phyloP scores from a whole-genome alignment of 371 early-diverging fungal genomes.

The Catenaria anguillulae region DNA sequence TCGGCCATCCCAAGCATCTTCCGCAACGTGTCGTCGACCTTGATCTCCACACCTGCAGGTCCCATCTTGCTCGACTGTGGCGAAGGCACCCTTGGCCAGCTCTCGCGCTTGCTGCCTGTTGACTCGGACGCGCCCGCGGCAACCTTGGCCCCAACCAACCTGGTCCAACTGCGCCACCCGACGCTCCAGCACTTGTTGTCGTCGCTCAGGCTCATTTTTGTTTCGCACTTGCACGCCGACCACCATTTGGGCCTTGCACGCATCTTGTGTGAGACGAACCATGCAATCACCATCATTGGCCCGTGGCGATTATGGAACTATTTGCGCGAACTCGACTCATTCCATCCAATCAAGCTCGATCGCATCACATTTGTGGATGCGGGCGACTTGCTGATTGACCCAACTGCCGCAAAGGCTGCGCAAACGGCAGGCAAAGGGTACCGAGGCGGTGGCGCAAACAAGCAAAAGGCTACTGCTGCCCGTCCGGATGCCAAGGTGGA shows the following conservation, averaged over 20 bases:
- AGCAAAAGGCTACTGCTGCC: too few species aligned
- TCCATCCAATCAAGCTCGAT: constrained; percentile 42
- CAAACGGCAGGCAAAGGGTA: too few species aligned
- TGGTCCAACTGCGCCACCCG: constrained; percentile 9
- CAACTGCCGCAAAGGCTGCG: neutral
- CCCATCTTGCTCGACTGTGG: constrained; percentile 83
- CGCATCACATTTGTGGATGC: constrained; percentile 29
- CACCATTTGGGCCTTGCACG: constrained; percentile 89
- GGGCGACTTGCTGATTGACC: constrained; percentile 22
- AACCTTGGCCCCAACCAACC: neutral
- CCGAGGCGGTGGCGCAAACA: too few species aligned
- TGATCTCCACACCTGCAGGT: constrained; percentile 43
- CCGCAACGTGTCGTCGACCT: constrained; percentile 84
- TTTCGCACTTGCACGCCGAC: constrained; percentile 98
- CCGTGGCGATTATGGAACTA: constrained; percentile 43
- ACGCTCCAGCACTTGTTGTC: constrained; percentile 18
- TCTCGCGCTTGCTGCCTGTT: constrained; percentile 64
- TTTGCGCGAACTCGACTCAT: constrained; percentile 46
- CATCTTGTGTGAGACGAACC: constrained; percentile 28
- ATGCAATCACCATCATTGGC: constrained; percentile 40
- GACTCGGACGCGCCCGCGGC: neutral
- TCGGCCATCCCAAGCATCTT: constrained; percentile 91
- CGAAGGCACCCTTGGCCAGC: constrained; percentile 91
- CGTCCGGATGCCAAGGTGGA: too few species aligned
- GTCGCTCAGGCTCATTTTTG: constrained; percentile 56